phyloP scores from a whole-genome alignment of 768 basidiomycete species.

The Lentinula sp. region DNA sequence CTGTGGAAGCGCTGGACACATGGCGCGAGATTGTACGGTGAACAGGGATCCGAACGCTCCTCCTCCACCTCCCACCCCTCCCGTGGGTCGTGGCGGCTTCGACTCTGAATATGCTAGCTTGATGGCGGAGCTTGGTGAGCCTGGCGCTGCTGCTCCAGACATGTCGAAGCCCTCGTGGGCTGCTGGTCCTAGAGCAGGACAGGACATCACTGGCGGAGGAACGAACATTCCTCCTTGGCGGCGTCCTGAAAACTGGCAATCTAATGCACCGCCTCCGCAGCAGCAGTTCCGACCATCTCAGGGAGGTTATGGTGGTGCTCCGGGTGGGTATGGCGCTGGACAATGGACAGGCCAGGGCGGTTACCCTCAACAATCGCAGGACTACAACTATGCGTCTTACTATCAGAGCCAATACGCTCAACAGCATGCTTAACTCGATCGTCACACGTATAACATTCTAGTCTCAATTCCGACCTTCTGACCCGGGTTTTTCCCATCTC shows the following conservation, averaged over 20 bases:
- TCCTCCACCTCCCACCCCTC: constrained; percentile 32
- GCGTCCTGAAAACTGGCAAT: constrained; percentile 83
- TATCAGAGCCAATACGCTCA: constrained; percentile 87
- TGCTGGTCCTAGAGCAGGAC: constrained; percentile 40
- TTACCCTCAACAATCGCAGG: constrained; percentile 45
- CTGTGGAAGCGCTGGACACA: constrained; percentile 97
- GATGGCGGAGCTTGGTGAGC: constrained; percentile 97
- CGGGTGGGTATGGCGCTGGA: constrained; percentile 20
- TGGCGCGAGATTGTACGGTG: constrained; percentile 97
- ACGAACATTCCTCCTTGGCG: constrained; percentile 88
- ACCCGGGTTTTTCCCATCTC: not conserved
- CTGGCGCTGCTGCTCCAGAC: constrained; percentile 48
- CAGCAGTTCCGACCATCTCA: constrained; percentile 62
- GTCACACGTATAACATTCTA: not conserved
- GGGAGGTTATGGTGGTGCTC: constrained; percentile 36
- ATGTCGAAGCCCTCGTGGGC: constrained; percentile 46
- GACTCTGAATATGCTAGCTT: constrained; percentile 97
- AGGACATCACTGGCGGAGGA: constrained; percentile 69
- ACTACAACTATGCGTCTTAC: constrained; percentile 83
- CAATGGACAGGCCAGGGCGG: constrained; percentile 30
- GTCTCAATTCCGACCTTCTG: not conserved
- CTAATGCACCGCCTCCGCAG: constrained; percentile 41
- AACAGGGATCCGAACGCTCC: constrained; percentile 83
- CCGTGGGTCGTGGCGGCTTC: constrained; percentile 68
- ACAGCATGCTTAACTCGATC: constrained; percentile 46